Evolutionary conservation across 805 yeast genomes (phyloP).

Genomic region (Jamesozyma spencerorum): DNA sequence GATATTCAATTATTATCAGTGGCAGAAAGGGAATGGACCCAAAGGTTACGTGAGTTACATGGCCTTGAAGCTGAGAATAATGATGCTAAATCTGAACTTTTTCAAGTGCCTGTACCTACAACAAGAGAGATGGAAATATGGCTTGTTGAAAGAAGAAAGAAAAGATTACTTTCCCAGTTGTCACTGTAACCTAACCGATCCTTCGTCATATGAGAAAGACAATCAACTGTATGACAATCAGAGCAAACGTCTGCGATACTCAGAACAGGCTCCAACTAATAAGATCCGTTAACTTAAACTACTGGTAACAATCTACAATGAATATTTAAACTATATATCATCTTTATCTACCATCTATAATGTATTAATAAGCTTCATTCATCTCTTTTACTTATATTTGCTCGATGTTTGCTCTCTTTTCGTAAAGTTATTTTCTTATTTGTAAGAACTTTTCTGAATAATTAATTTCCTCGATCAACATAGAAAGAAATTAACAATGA

Average conservation of each 20-base stretch:
- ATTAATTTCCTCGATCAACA: neutral
- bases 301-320: too few species aligned
- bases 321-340: too few species aligned
- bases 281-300: too few species aligned
- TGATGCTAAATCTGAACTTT: slow-evolving; percentile 2
- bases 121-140: slow-evolving; percentile 36
- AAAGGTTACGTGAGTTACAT: slow-evolving; percentile 4
- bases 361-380: too few species aligned
- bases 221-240: neutral
- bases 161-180: slow-evolving; percentile 30
- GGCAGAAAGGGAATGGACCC: slow-evolving; percentile 14
- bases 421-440: too few species aligned
- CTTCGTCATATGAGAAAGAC: too few species aligned
- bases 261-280: too few species aligned
- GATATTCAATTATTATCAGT: neutral
- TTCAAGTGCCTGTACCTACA: slow-evolving; percentile 30
- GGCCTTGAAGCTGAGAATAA: too few species aligned
- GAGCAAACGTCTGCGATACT: neutral
- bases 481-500: neutral
- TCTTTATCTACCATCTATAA: too few species aligned
- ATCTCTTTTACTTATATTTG: too few species aligned
- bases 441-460: neutral
- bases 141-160: slow-evolving; percentile 38
- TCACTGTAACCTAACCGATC: too few species aligned
- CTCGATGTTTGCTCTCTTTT: too few species aligned